phyloP scores from a whole-genome alignment of 768 basidiomycete species.

The Clathrus columnatus region DNA sequence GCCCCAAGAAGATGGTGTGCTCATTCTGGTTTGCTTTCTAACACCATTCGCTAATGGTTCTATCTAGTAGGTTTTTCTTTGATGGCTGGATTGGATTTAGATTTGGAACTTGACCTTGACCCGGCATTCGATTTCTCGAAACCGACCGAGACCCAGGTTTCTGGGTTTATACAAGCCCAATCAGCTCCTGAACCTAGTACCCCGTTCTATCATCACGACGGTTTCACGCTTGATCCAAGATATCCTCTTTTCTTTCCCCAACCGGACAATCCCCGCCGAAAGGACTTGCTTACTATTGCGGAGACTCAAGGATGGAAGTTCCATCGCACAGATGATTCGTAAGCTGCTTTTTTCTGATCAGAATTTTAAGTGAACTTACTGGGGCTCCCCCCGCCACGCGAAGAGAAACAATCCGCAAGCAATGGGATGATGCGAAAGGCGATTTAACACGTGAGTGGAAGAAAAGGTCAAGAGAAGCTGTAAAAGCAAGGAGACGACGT shows the following conservation, averaged over 20 bases:
- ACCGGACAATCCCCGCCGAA: constrained; percentile 24
- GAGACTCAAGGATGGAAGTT: constrained; percentile 38
- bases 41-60: background rate
- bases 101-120: constrained; percentile 64
- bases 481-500: constrained; percentile 51
- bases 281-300: constrained; percentile 42
- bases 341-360: background rate
- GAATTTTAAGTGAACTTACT: background rate
- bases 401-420: constrained; percentile 52
- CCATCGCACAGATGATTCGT: constrained; percentile 26
- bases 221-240: constrained; percentile 40
- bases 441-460: constrained; percentile 74
- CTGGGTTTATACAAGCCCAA: background rate
- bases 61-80: constrained; percentile 59
- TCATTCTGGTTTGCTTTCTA: background rate
- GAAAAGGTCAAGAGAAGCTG: constrained; percentile 64
- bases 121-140: constrained; percentile 34
- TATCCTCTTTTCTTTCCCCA: constrained; percentile 59
- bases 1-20: constrained; percentile 57
- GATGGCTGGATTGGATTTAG: constrained; percentile 39
- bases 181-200: too few species aligned
- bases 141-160: constrained; percentile 5
- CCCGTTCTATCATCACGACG: background rate
- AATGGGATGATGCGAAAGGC: constrained; percentile 63
- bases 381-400: background rate